Evolutionary conservation across 306 rosid species (phyloP).

Genomic region (Hylodesmum podocarpum): DNA sequence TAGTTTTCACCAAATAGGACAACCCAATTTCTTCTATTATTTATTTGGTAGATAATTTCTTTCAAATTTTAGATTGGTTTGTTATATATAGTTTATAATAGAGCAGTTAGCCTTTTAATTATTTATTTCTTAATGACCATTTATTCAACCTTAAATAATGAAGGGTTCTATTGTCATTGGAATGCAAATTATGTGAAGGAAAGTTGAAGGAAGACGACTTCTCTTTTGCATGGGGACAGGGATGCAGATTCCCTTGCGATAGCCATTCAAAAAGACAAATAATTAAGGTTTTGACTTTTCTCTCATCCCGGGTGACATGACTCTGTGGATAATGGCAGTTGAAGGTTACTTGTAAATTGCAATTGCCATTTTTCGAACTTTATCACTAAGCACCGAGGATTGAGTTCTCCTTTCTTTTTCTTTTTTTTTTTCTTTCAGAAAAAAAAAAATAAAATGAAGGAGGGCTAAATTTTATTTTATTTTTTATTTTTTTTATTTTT

Average conservation of each 20-base stretch:
- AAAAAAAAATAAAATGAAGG: no score
- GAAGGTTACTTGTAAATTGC: neutral
- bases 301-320: neutral
- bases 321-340: neutral
- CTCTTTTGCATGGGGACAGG: constrained; percentile 39
- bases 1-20: constrained; percentile 18
- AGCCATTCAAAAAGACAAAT: neutral
- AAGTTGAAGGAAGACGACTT: constrained; percentile 24
- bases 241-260: constrained; percentile 25
- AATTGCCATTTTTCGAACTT: neutral
- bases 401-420: no score
- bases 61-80: constrained; percentile 1
- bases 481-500: no score
- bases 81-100: neutral
- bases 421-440: no score
- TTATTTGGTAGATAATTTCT: neutral
- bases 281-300: constrained; percentile 29
- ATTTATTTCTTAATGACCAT: neutral
- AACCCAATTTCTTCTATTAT: constrained; percentile 11
- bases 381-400: neutral
- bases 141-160: neutral
- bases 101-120: neutral
- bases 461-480: no score
- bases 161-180: neutral
- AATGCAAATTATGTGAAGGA: constrained; percentile 2